These are phyloP conservation scores for Tagetes patula DNA, from an alignment of 129 eudicot species.

Conservation along the genomic window DNA sequence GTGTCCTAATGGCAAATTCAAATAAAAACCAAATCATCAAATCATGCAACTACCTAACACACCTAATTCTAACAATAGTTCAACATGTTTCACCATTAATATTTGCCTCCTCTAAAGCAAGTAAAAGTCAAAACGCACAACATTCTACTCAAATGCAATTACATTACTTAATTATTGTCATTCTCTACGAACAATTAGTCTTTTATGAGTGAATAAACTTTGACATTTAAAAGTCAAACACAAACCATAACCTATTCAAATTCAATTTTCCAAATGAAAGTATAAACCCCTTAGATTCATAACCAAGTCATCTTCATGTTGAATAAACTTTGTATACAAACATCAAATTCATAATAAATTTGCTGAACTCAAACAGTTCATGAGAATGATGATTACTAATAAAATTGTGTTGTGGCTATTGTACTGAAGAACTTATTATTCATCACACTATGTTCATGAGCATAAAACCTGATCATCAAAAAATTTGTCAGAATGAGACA, in stretches of 20 bases:
- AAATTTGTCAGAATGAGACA: constrained; percentile 85
- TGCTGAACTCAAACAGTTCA: no score
- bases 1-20: no score
- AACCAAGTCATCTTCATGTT: neutral
- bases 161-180: constrained; percentile 15
- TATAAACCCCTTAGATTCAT: neutral
- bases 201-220: neutral
- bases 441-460: neutral
- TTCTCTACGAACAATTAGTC: neutral
- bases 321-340: no score
- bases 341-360: no score
- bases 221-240: constrained; percentile 24
- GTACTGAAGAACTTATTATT: no score
- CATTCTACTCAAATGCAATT: neutral
- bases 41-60: no score
- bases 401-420: neutral
- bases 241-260: neutral
- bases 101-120: no score
- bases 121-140: neutral
- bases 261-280: neutral
- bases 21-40: no score
- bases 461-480: constrained; percentile 79
- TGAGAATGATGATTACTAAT: neutral
- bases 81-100: no score
- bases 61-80: no score